Evolutionary conservation across 805 yeast species (phyloP).

Genomic region (Danielia reshetovae): DNA sequence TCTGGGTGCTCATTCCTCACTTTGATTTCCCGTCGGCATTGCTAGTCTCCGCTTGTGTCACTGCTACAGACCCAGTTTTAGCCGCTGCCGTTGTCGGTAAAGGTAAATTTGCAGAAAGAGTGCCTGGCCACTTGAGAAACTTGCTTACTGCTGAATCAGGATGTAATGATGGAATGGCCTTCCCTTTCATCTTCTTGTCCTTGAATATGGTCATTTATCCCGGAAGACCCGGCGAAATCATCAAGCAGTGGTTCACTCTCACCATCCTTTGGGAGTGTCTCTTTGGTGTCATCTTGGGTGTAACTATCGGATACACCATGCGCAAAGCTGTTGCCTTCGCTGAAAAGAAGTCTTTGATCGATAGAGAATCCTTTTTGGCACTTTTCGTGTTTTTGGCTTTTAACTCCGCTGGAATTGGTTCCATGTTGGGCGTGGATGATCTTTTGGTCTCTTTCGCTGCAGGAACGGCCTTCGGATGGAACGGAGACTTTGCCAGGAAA

Average conservation of each 20-base stretch:
- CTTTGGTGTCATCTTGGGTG: constrained; percentile 75
- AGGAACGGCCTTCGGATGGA: constrained; percentile 93
- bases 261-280: constrained; percentile 79
- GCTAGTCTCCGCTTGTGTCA: constrained; percentile 79
- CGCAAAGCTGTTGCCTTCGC: constrained; percentile 73
- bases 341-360: constrained; percentile 64
- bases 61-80: constrained; percentile 93
- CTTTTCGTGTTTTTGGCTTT: constrained; percentile 79
- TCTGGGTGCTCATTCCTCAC: constrained; percentile 74
- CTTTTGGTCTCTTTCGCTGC: constrained; percentile 86
- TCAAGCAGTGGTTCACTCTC: constrained; percentile 74
- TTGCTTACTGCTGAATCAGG: constrained; percentile 82
- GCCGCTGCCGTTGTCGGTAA: constrained; percentile 96
- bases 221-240: constrained; percentile 62
- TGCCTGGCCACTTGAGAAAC: constrained; percentile 89
- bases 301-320: constrained; percentile 64
- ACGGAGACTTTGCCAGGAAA: constrained; percentile 78
- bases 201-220: constrained; percentile 63
- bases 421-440: constrained; percentile 86
- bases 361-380: constrained; percentile 83
- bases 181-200: constrained; percentile 77
- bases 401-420: constrained; percentile 84
- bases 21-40: constrained; percentile 69
- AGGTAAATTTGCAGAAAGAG: constrained; percentile 85
- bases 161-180: constrained; percentile 95